phyloP scores from a whole-genome alignment of 345 rosid genomes.

The Erucastrum elatum region DNA sequence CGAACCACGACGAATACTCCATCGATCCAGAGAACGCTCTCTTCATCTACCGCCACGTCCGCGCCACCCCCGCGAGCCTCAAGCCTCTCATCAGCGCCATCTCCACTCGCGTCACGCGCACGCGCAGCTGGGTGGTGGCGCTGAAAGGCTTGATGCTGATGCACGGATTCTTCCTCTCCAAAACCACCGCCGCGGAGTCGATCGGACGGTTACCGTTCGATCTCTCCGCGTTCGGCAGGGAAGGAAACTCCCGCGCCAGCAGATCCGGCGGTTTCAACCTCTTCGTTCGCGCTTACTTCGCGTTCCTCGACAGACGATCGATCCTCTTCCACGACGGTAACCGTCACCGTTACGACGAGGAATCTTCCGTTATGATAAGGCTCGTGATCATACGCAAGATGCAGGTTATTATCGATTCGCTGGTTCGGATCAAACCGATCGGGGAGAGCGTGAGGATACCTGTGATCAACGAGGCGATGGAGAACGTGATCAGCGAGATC shows the following conservation, averaged over 20 bases:
- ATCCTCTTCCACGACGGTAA: constrained; percentile 37
- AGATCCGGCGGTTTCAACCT: constrained; percentile 50
- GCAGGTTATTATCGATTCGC: constrained; percentile 58
- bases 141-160: constrained; percentile 70
- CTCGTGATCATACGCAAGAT: constrained; percentile 49
- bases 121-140: constrained; percentile 74
- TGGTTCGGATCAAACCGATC: constrained; percentile 63
- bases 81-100: constrained; percentile 53
- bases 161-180: constrained; percentile 75
- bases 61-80: constrained; percentile 52
- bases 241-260: constrained; percentile 38
- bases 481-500: constrained; percentile 61
- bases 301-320: constrained; percentile 63
- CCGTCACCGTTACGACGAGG: constrained; percentile 33
- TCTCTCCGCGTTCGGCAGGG: constrained; percentile 54
- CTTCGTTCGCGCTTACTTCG: constrained; percentile 65
- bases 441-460: constrained; percentile 46
- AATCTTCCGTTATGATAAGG: constrained; percentile 38
- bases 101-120: constrained; percentile 57
- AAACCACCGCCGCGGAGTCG: constrained; percentile 41
- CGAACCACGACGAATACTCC: constrained; percentile 61
- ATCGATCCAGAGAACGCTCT: constrained; percentile 61
- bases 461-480: constrained; percentile 74
- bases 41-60: constrained; percentile 57
- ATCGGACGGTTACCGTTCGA: constrained; percentile 74